phyloP scores from a whole-genome alignment of 2,329 filamentous ascomycete genomes.

The Coniochaeta hoffmannii region DNA sequence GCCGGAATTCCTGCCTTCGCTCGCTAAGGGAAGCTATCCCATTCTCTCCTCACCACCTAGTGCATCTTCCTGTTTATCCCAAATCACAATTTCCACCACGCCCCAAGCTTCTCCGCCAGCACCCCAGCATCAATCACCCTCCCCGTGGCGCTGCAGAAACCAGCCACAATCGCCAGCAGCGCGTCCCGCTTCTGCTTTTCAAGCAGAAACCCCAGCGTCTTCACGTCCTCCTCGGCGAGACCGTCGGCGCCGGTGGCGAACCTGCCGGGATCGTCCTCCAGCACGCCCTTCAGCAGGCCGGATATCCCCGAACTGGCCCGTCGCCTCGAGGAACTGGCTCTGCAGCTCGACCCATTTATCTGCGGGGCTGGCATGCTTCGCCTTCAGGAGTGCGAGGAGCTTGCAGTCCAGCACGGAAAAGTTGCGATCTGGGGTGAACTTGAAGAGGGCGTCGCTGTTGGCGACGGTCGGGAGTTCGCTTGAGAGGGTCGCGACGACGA shows the following conservation, averaged over 20 bases:
- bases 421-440: slow-evolving; percentile 6
- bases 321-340: slow-evolving; percentile 34
- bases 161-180: too few relatives aligned
- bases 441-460: background rate
- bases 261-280: too few relatives aligned
- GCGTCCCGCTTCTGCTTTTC: background rate
- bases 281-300: slow-evolving; percentile 27
- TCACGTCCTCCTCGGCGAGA: background rate
- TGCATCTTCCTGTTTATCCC: too few relatives aligned
- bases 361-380: slow-evolving; percentile 17
- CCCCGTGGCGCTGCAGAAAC: too few relatives aligned
- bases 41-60: too few relatives aligned
- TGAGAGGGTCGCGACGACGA: too few relatives aligned
- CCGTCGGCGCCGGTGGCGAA: too few relatives aligned
- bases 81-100: too few relatives aligned
- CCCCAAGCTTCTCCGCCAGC: too few relatives aligned
- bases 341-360: slow-evolving; percentile 34
- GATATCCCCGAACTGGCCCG: slow-evolving; percentile 31
- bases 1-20: too few relatives aligned
- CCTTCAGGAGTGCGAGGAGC: slow-evolving; percentile 27
- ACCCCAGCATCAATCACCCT: too few relatives aligned
- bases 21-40: too few relatives aligned
- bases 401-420: slow-evolving; percentile 12
- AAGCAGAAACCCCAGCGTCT: background rate
- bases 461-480: background rate